Evolutionary conservation across 1,284 basidiomycete species (phyloP).

Genomic region (Inonotus hispidus): DNA sequence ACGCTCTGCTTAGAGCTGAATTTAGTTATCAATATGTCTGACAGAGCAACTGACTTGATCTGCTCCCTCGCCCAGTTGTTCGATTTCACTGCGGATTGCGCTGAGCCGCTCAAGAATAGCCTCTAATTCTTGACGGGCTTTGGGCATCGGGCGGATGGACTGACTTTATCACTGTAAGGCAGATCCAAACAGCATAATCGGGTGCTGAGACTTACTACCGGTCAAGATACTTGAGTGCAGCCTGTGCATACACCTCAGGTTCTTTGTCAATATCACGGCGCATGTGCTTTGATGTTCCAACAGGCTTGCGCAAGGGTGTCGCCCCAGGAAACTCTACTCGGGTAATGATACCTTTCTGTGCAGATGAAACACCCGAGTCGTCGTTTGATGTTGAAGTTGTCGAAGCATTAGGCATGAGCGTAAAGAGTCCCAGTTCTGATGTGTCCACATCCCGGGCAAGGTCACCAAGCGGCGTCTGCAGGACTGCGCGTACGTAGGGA

Average conservation of each 20-base stretch:
- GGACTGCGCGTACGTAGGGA: constrained; percentile 41
- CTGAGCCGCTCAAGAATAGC: constrained; percentile 50
- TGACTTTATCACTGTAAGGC: constrained; percentile 34
- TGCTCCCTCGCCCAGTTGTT: constrained; percentile 39
- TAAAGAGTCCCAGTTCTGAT: constrained; percentile 71
- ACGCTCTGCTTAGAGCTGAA: constrained; percentile 30
- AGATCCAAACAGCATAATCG: background rate
- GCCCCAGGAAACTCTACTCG: constrained; percentile 63
- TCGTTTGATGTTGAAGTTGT: constrained; percentile 59
- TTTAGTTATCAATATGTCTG: constrained; percentile 3
- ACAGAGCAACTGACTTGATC: constrained; percentile 44
- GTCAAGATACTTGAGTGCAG: constrained; percentile 68
- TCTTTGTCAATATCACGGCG: constrained; percentile 39
- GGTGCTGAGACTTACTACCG: constrained; percentile 50
- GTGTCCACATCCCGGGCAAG: constrained; percentile 56
- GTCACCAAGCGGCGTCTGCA: constrained; percentile 56
- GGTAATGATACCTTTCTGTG: constrained; percentile 54
- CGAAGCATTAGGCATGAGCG: constrained; percentile 33
- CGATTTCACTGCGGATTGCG: constrained; percentile 47
- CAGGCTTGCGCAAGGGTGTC: constrained; percentile 55
- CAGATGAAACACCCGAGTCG: constrained; percentile 52
- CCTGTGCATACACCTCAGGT: constrained; percentile 70
- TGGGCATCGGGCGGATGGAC: constrained; percentile 65
- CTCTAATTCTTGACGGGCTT: constrained; percentile 51
- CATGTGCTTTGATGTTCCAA: constrained; percentile 34